These are phyloP conservation scores for Kwoniella newhampshirensis DNA, from an alignment of 768 basidiomycete species.

Conservation along the genomic window DNA sequence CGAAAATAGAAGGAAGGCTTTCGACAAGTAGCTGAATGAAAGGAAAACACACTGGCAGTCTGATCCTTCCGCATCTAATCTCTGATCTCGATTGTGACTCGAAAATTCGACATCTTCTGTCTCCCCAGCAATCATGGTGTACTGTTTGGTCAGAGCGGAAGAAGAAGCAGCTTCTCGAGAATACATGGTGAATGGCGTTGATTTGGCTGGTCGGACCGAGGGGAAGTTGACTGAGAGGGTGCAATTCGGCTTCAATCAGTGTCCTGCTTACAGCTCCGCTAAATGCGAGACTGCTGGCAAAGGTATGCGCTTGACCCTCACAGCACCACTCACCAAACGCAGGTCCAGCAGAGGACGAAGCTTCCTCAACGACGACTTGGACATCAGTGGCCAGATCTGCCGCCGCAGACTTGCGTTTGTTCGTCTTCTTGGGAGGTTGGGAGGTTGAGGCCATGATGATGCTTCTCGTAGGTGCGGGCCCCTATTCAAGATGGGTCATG, in stretches of 20 bases:
- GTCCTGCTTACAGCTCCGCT: neutral
- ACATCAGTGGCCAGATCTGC: constrained; percentile 14
- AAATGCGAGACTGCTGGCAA: too few relatives aligned
- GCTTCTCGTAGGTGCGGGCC: too few relatives aligned
- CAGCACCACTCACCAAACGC: constrained; percentile 38
- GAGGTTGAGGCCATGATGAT: constrained; percentile 13
- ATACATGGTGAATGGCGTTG: constrained; percentile 47
- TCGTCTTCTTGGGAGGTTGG: constrained; percentile 14
- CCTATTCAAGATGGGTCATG: too few relatives aligned
- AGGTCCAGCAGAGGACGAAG: constrained; percentile 35
- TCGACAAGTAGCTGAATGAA: too few relatives aligned
- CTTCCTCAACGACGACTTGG: constrained; percentile 28
- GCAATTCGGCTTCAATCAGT: neutral
- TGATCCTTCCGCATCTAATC: constrained; percentile 52
- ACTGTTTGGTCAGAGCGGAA: constrained; percentile 37
- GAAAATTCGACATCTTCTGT: constrained; percentile 80
- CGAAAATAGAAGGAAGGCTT: too few relatives aligned
- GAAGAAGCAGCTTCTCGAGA: constrained; percentile 27
- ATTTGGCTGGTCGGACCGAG: constrained; percentile 44
- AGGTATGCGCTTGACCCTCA: neutral
- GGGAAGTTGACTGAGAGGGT: constrained; percentile 49
- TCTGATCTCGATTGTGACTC: constrained; percentile 62
- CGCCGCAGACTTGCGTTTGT: constrained; percentile 41
- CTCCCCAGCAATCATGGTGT: constrained; percentile 70
- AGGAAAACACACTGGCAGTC: constrained; percentile 65